Evolutionary conservation across 371 early-diverging fungal genomes (phyloP).

Genomic region (Saksenaea vasiformis): DNA sequence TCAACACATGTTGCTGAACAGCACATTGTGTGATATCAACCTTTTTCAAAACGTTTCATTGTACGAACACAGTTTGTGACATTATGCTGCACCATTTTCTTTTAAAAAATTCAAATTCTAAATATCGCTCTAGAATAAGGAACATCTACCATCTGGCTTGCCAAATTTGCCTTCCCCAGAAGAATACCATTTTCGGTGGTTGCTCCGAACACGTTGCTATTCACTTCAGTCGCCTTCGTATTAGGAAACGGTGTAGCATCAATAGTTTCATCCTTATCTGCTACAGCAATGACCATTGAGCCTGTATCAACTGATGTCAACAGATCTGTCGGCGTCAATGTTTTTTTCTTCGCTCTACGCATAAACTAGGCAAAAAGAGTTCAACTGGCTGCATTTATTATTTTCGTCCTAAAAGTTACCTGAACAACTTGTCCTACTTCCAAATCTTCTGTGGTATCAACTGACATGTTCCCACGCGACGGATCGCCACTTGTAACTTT

Average conservation of each 20-base stretch:
- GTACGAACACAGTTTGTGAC: too few relatives aligned
- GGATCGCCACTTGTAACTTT: conserved; percentile 77
- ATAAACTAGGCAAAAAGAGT: neutral
- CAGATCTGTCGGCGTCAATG: neutral
- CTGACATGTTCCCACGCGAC: conserved; percentile 72
- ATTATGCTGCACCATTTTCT: neutral
- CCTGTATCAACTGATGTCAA: conserved; percentile 3
- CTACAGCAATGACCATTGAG: conserved; percentile 27
- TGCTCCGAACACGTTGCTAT: conserved; percentile 47
- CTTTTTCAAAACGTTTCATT: neutral
- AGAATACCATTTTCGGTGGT: conserved; percentile 61
- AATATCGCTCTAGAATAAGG: conserved; percentile 39
- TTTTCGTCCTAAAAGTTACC: conserved; percentile 38
- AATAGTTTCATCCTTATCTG: conserved; percentile 38
- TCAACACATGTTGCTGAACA: too few relatives aligned
- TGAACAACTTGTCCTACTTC: conserved; percentile 62
- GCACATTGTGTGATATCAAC: too few relatives aligned
- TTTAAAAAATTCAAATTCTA: neutral
- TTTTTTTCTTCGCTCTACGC: neutral
- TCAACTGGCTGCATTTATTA: neutral
- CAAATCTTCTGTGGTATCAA: conserved; percentile 69
- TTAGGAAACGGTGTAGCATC: conserved; percentile 27
- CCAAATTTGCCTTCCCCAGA: conserved; percentile 38
- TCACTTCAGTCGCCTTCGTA: conserved; percentile 11
- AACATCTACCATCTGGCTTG: conserved; percentile 42